These are phyloP conservation scores for Botrytis porri DNA, from an alignment of 2,329 filamentous ascomycete genomes.

Conservation along the genomic window DNA sequence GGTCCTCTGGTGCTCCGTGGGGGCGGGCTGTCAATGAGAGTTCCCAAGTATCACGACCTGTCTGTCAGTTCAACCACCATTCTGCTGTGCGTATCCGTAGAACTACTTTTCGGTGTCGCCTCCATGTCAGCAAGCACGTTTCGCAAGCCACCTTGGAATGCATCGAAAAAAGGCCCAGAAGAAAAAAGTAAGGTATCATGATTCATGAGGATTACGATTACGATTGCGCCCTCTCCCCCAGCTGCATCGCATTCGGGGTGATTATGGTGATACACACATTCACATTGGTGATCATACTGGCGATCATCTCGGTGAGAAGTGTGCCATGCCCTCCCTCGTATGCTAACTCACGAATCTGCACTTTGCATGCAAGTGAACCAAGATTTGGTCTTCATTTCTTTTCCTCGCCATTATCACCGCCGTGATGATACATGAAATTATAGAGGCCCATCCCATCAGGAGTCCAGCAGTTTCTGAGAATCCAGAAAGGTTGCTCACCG, in stretches of 20 bases:
- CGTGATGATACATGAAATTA: not conserved
- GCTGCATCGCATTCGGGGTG: not conserved
- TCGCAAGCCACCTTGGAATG: not conserved
- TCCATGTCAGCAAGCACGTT: not conserved
- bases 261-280: conserved; percentile 6
- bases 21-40: conserved; percentile 5
- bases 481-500: conserved; percentile 5
- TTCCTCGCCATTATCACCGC: not conserved
- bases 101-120: not conserved
- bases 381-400: not conserved
- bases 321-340: conserved; percentile 5
- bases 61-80: not conserved
- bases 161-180: not conserved
- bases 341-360: conserved; percentile 9
- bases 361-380: conserved; percentile 12
- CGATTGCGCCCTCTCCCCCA: not conserved
- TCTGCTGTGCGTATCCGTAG: conserved; percentile 10
- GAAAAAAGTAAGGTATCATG: conserved; percentile 5
- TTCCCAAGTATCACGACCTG: conserved; percentile 6
- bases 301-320: conserved; percentile 16
- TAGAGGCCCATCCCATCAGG: not conserved
- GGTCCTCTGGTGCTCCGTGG: not conserved
- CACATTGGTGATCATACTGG: conserved; percentile 11
- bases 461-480: not conserved
- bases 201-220: conserved; percentile 2